These are phyloP conservation scores for Coprinopsis strossmayeri DNA, from an alignment of 768 basidiomycete species.

Conservation along the genomic window DNA sequence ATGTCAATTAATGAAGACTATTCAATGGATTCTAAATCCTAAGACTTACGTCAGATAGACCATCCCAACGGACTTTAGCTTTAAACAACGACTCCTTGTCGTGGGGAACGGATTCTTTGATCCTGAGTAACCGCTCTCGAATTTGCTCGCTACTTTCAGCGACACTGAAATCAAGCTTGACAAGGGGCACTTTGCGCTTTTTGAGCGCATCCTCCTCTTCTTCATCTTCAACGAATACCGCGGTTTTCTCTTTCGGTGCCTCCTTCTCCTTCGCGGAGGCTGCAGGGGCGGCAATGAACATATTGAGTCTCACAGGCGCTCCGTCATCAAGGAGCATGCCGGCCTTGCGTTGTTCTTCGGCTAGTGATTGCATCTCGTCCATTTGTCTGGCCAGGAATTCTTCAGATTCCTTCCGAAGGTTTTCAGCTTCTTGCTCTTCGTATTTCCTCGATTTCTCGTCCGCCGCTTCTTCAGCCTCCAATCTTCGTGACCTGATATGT, in stretches of 20 bases:
- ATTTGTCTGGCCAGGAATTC: constrained; percentile 90
- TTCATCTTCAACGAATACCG: constrained; percentile 73
- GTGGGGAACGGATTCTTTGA: constrained; percentile 64
- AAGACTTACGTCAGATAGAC: constrained; percentile 69
- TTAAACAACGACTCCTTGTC: constrained; percentile 79
- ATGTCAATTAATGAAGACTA: constrained; percentile 14
- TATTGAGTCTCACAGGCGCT: constrained; percentile 81
- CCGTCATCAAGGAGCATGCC: constrained; percentile 89
- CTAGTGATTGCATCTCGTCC: constrained; percentile 91
- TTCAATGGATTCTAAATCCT: neutral
- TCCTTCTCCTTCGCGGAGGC: constrained; percentile 38
- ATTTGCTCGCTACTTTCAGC: constrained; percentile 76
- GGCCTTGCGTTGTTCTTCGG: constrained; percentile 85
- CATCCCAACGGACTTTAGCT: constrained; percentile 88
- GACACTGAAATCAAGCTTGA: constrained; percentile 84
- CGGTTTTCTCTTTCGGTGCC: constrained; percentile 39
- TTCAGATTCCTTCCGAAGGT: constrained; percentile 85
- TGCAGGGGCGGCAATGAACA: constrained; percentile 47
- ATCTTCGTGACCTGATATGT: constrained; percentile 57
- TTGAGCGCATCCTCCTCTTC: constrained; percentile 83
- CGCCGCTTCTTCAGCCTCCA: constrained; percentile 73
- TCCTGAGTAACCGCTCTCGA: constrained; percentile 73
- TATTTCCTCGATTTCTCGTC: constrained; percentile 78
- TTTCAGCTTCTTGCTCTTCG: constrained; percentile 83
- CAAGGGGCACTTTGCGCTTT: constrained; percentile 81